Evolutionary conservation across 78 protist genomes (phyloP), one percentile per base, ranked within the genome.

Genomic region (Blattamonas nauphoetae): DNA sequence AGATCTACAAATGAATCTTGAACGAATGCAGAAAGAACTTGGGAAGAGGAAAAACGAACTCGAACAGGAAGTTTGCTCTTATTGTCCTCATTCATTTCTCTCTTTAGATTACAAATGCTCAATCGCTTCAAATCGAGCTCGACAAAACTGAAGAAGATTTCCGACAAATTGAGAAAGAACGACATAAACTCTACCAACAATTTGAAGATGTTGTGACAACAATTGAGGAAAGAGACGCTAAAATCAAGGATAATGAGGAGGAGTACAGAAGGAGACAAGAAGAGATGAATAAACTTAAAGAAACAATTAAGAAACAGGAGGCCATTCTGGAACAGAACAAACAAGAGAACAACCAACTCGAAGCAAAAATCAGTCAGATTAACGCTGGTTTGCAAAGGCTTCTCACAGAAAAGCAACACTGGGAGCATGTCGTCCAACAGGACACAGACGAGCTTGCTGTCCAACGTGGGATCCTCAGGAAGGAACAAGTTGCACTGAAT

Each of bases 81-180:
- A n/a, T 0, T 1, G 42, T 81, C 45, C 3, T 44, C 3, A 1
- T 79, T 81, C 1, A 36, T 34, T 36, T 1, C 32, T 0, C 55
- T 38, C 1, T 2, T 81, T 63, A 87, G 85, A 64, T 87, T 0
- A 93, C 95, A 1, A 92, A 91, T 55, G 90, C 95, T 29, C 92
- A 86, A 46, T 87, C 92, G 2, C 80, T 86, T 1, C 93, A 90
- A 34, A 90, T 93, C 44, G 94, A 90, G 89, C 91, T 93, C 5
- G 94, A 90, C 92, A 91, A 91, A 86, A 90, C 92, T 2, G 95
- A 91, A 0, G 93, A 81, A 46, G 94, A 91, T 86, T 93, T 88
- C 92, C 36, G 45, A 4, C 1, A 3, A 3, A 86, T 91, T 21
- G 93, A 93, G 82, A 1, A 0, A 1, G 91, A 90, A 85, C 90